These are phyloP conservation scores for Linderina pennispora DNA, from an alignment of 192 early-diverging fungal genomes.

Conservation along the genomic window DNA sequence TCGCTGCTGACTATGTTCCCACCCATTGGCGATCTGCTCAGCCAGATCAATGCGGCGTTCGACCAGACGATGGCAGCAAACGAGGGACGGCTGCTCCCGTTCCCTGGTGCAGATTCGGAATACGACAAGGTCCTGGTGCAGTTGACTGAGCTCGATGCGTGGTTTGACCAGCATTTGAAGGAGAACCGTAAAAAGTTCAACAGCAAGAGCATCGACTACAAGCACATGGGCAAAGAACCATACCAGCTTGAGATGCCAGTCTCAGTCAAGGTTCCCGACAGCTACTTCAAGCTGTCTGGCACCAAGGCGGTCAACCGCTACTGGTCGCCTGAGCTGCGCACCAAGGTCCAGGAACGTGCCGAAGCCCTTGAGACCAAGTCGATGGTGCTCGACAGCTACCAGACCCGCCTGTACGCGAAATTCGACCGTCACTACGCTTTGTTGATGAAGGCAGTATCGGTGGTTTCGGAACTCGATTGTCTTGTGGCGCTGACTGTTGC, in stretches of 20 bases:
- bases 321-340: slow-evolving; percentile 63
- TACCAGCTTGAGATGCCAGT: slow-evolving; percentile 90
- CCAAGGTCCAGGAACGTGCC: slow-evolving; percentile 62
- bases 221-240: slow-evolving; percentile 91
- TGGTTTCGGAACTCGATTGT: slow-evolving; percentile 83
- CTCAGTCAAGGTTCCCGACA: slow-evolving; percentile 62
- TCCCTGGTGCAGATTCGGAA: slow-evolving; percentile 66
- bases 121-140: slow-evolving; percentile 64
- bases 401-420: slow-evolving; percentile 64
- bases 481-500: slow-evolving; percentile 69
- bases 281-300: slow-evolving; percentile 71
- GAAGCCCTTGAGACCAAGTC: slow-evolving; percentile 79
- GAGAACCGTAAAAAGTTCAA: slow-evolving; percentile 59
- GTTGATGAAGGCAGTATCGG: slow-evolving; percentile 65
- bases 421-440: slow-evolving; percentile 77
- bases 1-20: slow-evolving; percentile 48
- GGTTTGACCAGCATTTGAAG: slow-evolving; percentile 61
- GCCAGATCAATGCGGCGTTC: slow-evolving; percentile 70
- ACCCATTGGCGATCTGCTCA: slow-evolving; percentile 53
- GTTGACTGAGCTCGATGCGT: slow-evolving; percentile 55
- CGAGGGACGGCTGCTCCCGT: slow-evolving; percentile 59
- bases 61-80: slow-evolving; percentile 56
- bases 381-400: slow-evolving; percentile 67
- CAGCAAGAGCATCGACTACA: slow-evolving; percentile 70
- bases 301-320: slow-evolving; percentile 83